Percentiles rank a stretch among this genome's conserved stretches.
Conservation (phyloP, 139 green algal genomes). For the Bryopsis sp. region DNA sequence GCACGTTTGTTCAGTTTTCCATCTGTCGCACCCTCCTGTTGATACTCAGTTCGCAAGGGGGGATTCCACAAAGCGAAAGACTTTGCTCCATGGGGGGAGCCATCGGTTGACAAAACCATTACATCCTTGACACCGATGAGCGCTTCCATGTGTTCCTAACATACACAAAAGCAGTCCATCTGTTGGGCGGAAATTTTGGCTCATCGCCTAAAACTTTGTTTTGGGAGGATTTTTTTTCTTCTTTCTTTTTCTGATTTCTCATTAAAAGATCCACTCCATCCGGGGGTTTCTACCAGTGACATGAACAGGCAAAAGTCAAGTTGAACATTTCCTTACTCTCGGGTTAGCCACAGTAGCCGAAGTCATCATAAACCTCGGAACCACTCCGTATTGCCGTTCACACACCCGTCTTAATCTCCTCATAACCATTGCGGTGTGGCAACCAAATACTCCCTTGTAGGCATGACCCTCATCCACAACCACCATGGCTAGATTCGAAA, state of each 20-base stretch:
- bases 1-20: too few relatives aligned
- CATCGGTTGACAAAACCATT: slow-evolving; percentile 58
- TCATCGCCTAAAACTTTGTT: too few relatives aligned
- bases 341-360: slow-evolving; percentile 88
- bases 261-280: too few relatives aligned
- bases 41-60: too few relatives aligned
- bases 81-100: slow-evolving; percentile 68
- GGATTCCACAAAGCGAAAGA: slow-evolving; percentile 93
- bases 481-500: slow-evolving; percentile 63
- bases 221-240: too few relatives aligned
- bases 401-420: slow-evolving; percentile 76
- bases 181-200: too few relatives aligned
- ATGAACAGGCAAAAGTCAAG: too few relatives aligned
- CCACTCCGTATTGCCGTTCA: slow-evolving; percentile 37
- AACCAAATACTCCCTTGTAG: slow-evolving; percentile 83
- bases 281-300: too few relatives aligned
- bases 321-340: too few relatives aligned
- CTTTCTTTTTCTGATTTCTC: too few relatives aligned
- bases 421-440: slow-evolving; percentile 79
- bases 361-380: slow-evolving; percentile 48
- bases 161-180: not conserved
- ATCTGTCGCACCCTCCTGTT: too few relatives aligned
- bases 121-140: slow-evolving; percentile 29
- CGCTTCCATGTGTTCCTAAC: slow-evolving; percentile 9
- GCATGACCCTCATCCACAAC: slow-evolving; percentile 89